Evolutionary conservation across 1,284 basidiomycete genomes (phyloP), one percentile per base, ranked within the genome.

Genomic region (Apiotrichum mycotoxinovorans): DNA sequence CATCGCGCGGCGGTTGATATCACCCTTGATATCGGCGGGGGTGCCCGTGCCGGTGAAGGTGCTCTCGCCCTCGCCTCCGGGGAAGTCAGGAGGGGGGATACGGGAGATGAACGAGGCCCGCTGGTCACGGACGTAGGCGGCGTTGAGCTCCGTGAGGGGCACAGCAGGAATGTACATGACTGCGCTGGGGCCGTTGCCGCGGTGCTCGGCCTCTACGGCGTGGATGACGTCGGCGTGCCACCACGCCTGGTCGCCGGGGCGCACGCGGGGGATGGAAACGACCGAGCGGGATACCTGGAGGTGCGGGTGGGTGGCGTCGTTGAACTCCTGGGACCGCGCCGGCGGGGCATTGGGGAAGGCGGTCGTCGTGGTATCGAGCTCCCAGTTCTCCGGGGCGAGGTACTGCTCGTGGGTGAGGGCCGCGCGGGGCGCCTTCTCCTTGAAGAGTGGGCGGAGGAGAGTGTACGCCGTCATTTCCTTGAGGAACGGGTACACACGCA

Each of bases 191-290:
- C 76, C 77, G 14, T 67, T 63, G 0, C 89, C 89, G 10, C 65
- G 67, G 68, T 90, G 87, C 25, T 79, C 71, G 5, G 68, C 60
- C 69, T 91, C 88, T 33, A 91, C 88, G 0, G 85, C 82, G 69
- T 91, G 89, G 11, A 89, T 82, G 26, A 81, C 78, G 69, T 89
- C 86, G 66, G 86, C 88, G 71, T 91, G 90, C 89, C 89, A 90
- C 65, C 85, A 87, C 0, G 88, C 85, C 67, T 87, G 85, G 70
- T 90, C 87, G 0, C 89, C 89, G 0, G 89, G 87, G 38, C 80
- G 78, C 11, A 91, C 88, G 57, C 80, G 81, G 0, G 88, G 87
- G 11, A 88, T 79, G 3, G 87, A 85, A 22, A 84, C 83, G 87
- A 92, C 91, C 1, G 85, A 86, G 59, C 81, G 69, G 14, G 78